Percentiles rank a stretch among this genome's conserved stretches.
Conservation (phyloP, 768 basidiomycete species). For the Kondoa malvinella region DNA sequence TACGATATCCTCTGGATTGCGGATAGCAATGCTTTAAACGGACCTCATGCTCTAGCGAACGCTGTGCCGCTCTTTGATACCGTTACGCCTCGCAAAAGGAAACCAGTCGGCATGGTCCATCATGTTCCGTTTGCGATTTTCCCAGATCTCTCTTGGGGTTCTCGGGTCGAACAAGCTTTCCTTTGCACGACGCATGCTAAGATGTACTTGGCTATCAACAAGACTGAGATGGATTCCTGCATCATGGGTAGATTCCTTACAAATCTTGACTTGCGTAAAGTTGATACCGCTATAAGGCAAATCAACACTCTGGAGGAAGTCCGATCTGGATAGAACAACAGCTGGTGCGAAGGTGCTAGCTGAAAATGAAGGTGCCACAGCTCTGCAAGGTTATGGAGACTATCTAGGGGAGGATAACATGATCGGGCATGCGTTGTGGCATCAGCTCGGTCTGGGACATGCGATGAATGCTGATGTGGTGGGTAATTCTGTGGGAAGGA, state of each 20-base stretch:
- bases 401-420: constrained; percentile 97
- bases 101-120: constrained; percentile 62
- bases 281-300: no score
- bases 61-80: constrained; percentile 39
- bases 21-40: constrained; percentile 79
- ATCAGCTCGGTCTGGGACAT: constrained; percentile 73
- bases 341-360: constrained; percentile 7
- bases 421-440: constrained; percentile 84
- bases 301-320: constrained; percentile 79
- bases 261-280: no score
- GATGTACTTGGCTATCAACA: constrained; percentile 96
- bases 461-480: constrained; percentile 81
- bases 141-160: constrained; percentile 51
- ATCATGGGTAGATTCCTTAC: no score
- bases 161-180: constrained; percentile 78
- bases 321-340: constrained; percentile 50
- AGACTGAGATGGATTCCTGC: constrained; percentile 73
- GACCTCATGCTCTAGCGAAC: constrained; percentile 60
- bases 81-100: constrained; percentile 42
- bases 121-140: constrained; percentile 82
- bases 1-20: constrained; percentile 91
- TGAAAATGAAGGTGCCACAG: constrained; percentile 28
- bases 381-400: constrained; percentile 62
- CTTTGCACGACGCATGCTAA: constrained; percentile 95
- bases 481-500: constrained; percentile 69